A percentile compares a stretch with the other conserved stretches of the same genome.
phyloP scores from a whole-genome alignment of 257 asterid genomes.

The Fraxinus cuspidata region DNA sequence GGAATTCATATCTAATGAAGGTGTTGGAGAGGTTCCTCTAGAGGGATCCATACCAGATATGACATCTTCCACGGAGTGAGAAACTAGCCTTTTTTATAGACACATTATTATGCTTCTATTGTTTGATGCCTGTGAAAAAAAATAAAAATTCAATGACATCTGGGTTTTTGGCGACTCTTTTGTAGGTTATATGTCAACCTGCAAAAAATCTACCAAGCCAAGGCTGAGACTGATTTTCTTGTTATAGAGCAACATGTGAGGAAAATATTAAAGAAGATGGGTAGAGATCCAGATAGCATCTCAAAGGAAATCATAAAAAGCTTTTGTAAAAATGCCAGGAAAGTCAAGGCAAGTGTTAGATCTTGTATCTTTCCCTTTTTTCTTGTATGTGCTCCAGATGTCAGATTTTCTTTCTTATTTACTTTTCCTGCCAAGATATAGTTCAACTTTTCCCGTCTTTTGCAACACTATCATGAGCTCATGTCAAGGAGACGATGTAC shows the following conservation, averaged over 20 bases:
- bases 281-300: slow-evolving; percentile 86
- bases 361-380: neutral
- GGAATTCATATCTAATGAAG: slow-evolving; percentile 90
- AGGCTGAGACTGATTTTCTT: slow-evolving; percentile 91
- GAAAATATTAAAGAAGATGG: slow-evolving; percentile 68
- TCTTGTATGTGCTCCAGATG: neutral
- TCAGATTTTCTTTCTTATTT: neutral
- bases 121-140: neutral
- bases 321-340: slow-evolving; percentile 93
- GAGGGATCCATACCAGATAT: slow-evolving; percentile 98
- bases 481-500: neutral
- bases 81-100: slow-evolving; percentile 30
- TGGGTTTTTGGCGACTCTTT: slow-evolving; percentile 23
- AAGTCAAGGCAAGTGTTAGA: slow-evolving; percentile 46
- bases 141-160: slow-evolving; percentile 4
- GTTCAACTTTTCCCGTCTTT: neutral
- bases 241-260: slow-evolving; percentile 66
- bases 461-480: neutral
- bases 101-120: neutral
- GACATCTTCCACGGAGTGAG: slow-evolving; percentile 99
- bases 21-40: slow-evolving; percentile 91
- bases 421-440: neutral
- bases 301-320: slow-evolving; percentile 72
- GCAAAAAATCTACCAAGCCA: slow-evolving; percentile 89
- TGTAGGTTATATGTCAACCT: slow-evolving; percentile 77